These are phyloP conservation scores for Globisporangium paroecandrum DNA, from an alignment of 352 stramenopile species.

Conservation along the genomic window DNA sequence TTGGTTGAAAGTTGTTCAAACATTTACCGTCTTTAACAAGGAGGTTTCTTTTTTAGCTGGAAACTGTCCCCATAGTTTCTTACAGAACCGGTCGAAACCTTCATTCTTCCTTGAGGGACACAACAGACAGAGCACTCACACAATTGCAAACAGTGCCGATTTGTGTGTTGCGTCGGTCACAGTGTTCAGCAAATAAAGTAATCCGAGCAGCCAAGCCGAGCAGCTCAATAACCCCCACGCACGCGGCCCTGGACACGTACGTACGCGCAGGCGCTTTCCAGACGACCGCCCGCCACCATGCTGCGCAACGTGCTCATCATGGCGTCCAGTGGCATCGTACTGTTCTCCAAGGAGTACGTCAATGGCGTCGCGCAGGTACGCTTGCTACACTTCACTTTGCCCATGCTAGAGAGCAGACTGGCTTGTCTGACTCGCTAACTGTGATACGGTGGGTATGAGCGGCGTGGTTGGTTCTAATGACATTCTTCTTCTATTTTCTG, in stretches of 20 bases:
- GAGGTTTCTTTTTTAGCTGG: not conserved
- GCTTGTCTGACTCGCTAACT: not conserved
- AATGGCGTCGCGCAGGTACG: constrained; percentile 81
- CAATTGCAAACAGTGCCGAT: not conserved
- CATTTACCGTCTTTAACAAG: not conserved
- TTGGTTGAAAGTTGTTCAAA: not conserved
- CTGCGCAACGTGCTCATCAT: constrained; percentile 92
- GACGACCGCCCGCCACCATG: constrained; percentile 49
- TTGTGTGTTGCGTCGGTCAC: not conserved
- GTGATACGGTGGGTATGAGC: not conserved
- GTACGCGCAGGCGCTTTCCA: not conserved
- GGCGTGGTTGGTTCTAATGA: not conserved
- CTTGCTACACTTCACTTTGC: not conserved
- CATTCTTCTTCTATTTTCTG: not conserved
- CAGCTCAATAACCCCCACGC: constrained; percentile 3
- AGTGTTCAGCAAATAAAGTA: constrained; percentile 8
- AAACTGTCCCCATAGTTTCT: not conserved
- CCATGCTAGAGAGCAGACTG: not conserved
- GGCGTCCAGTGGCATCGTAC: constrained; percentile 88
- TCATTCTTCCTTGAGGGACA: not conserved
- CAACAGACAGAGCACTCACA: not conserved
- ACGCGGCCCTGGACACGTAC: not conserved
- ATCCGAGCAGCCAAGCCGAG: not conserved
- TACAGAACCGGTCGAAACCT: not conserved
- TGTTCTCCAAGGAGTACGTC: constrained; percentile 92